phyloP scores from a whole-genome alignment of 768 basidiomycete species.

The Pulveroboletus sp. region DNA sequence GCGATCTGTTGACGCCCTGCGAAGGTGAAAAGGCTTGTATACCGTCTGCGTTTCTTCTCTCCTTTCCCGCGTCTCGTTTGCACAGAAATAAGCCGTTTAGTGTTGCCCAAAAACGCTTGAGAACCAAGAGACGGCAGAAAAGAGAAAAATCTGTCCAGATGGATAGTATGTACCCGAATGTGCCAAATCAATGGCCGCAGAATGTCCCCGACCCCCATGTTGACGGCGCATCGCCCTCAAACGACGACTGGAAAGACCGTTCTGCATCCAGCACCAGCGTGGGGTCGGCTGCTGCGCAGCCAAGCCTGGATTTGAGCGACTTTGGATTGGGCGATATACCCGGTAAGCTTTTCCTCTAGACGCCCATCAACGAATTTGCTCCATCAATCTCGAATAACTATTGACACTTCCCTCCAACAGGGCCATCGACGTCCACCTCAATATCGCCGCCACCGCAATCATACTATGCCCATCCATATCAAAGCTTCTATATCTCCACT shows the following conservation, averaged over 20 bases:
- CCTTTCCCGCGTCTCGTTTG: slow-evolving; percentile 36
- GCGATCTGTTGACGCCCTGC: slow-evolving; percentile 33
- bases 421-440: slow-evolving; percentile 40
- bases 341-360: slow-evolving; percentile 38
- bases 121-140: slow-evolving; percentile 38
- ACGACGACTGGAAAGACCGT: slow-evolving; percentile 41
- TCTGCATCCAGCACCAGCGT: slow-evolving; percentile 20
- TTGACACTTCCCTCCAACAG: slow-evolving; percentile 20
- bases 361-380: slow-evolving; percentile 23
- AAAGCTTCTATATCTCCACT: slow-evolving; percentile 39
- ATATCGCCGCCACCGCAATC: slow-evolving; percentile 39
- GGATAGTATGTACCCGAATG: slow-evolving; percentile 48
- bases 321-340: slow-evolving; percentile 41
- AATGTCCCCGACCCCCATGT: slow-evolving; percentile 33
- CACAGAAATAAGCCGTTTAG: slow-evolving; percentile 46
- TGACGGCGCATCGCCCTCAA: slow-evolving; percentile 28
- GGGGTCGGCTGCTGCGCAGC: slow-evolving; percentile 31
- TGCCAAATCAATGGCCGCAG: slow-evolving; percentile 40
- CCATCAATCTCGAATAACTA: not conserved
- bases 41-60: slow-evolving; percentile 37
- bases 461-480: slow-evolving; percentile 41
- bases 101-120: slow-evolving; percentile 43
- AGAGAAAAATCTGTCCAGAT: slow-evolving; percentile 39
- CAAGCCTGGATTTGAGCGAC: slow-evolving; percentile 41
- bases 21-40: slow-evolving; percentile 40